Evolutionary conservation across 2,329 filamentous ascomycete genomes (phyloP).

Genomic region (Venturia effusa): DNA sequence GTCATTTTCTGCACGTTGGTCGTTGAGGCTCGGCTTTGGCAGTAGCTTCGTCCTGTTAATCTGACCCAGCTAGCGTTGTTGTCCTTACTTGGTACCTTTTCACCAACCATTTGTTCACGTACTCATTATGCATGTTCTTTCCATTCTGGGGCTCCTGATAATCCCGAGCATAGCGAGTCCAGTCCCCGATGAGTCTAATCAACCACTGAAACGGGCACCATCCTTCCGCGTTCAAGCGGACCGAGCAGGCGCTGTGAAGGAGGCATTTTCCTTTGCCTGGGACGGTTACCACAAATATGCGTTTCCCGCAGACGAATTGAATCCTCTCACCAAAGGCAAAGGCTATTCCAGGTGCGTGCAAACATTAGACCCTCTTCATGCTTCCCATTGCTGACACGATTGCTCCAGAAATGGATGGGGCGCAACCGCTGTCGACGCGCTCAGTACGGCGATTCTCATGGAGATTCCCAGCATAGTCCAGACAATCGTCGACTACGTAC

Average conservation of each 20-base stretch:
- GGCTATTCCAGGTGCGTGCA: slow-evolving; percentile 55
- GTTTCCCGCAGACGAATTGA: slow-evolving; percentile 43
- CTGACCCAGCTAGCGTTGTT: not conserved
- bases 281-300: slow-evolving; percentile 23
- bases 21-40: not conserved
- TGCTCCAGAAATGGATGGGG: slow-evolving; percentile 66
- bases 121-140: not conserved
- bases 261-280: slow-evolving; percentile 24
- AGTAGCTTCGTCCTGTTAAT: not conserved
- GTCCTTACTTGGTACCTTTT: not conserved
- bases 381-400: not conserved
- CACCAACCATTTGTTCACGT: not conserved
- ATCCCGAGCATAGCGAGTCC: not conserved
- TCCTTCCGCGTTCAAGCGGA: not conserved
- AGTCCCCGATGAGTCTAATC: not conserved
- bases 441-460: slow-evolving; percentile 74
- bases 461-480: slow-evolving; percentile 54
- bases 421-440: slow-evolving; percentile 68
- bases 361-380: not conserved
- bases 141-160: not conserved
- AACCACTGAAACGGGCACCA: not conserved
- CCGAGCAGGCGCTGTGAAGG: slow-evolving; percentile 16
- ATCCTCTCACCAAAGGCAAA: slow-evolving; percentile 53
- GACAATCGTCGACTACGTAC: slow-evolving; percentile 60
- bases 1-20: not conserved